Evolutionary conservation across 345 rosid species (phyloP), one percentile per base, ranked within the genome.

Genomic region (thale cress (Arabidopsis thaliana)): DNA sequence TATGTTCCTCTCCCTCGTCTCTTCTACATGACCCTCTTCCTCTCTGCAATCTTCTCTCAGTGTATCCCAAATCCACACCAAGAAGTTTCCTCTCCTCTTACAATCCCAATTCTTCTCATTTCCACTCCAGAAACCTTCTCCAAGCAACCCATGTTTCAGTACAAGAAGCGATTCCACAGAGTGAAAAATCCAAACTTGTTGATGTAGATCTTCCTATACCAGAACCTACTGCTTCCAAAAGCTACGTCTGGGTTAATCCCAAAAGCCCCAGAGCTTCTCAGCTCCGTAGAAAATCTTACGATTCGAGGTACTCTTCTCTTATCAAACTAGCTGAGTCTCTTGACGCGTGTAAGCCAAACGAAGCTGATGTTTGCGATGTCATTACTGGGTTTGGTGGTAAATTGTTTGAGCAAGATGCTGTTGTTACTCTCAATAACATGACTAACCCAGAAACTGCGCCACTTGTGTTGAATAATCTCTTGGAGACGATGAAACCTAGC

Each of bases 221-320:
- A 34, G 79, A 60, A 0, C 2, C 51, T n/a, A 59, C 52, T 3
- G 69, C 76, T 51, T 41, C 68, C 16, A 87, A 84, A 76, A 80
- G 83, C 74, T 76, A 82, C 82, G 77, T 82, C 50, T 89, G 97
- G 97, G 91, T 94, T 72, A 94, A 94, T 69, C 97, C 98, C 72
- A 86, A 75, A 3, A 91, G 95, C 75, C 88, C 91, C 66, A 75
- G 86, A 84, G 95, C 96, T 79, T 81, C 90, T 2, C 82, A 75
- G 67, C 91, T 91, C n/a, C 81, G 81, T 76, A 30, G 80, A 40
- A 74, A 77, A 13, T 87, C 97, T 4, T 86, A 89, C 58, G 93
- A 89, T 57, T 83, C 96, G n/a, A 87, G 91, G 95, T 91, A 91
- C 57, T 55, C 82, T 67, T 90, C 85, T 63, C 88, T 94, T 34